These are phyloP conservation scores for Oryza meyeriana DNA, from an alignment of 176 grass and related monocot genomes.

Conservation along the genomic window DNA sequence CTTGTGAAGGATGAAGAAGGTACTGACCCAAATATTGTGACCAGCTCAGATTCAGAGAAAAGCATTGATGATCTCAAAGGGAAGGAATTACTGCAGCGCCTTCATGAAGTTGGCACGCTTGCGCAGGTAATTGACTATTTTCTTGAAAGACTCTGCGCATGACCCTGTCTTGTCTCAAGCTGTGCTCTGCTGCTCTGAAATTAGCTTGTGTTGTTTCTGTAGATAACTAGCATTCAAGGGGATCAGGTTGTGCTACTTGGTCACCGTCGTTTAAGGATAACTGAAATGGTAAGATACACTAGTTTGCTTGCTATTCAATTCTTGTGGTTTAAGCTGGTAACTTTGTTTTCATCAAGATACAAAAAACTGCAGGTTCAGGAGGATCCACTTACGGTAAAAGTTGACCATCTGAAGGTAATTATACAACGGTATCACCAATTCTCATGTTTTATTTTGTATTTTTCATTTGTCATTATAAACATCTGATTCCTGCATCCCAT, in stretches of 20 bases:
- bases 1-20: conserved; percentile 87
- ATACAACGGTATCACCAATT: conserved; percentile 5
- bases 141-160: neutral
- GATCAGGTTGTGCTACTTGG: conserved; percentile 95
- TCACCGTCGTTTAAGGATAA: conserved; percentile 73
- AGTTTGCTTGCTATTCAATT: conserved; percentile 11
- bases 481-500: neutral
- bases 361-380: conserved; percentile 74
- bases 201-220: conserved; percentile 37
- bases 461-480: neutral
- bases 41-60: conserved; percentile 76
- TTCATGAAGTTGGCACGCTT: conserved; percentile 94
- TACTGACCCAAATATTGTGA: conserved; percentile 60
- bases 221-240: conserved; percentile 93
- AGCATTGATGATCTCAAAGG: conserved; percentile 93
- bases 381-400: conserved; percentile 93
- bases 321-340: conserved; percentile 8
- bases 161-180: neutral
- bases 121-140: conserved; percentile 60
- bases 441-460: conserved; percentile 11
- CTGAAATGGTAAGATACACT: conserved; percentile 73
- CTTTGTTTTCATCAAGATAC: conserved; percentile 31
- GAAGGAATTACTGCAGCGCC: conserved; percentile 82
- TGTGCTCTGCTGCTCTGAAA: conserved; percentile 16
- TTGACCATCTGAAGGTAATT: conserved; percentile 94